Conservation (phyloP, 352 stramenopile genomes). For the Plasmopara viticola region DNA sequence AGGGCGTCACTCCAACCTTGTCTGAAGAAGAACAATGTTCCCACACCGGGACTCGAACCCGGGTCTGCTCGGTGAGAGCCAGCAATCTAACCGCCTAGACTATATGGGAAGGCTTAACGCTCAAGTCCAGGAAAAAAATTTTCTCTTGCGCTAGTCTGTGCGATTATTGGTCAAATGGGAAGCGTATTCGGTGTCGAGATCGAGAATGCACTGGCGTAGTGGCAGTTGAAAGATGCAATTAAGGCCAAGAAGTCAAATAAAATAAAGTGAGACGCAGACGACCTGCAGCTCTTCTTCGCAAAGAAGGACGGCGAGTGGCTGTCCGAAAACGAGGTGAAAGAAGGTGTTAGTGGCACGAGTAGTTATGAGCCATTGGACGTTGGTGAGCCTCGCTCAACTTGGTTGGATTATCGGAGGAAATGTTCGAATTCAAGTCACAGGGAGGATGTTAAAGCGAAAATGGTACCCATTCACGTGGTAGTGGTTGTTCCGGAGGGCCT, state of each 20-base stretch:
- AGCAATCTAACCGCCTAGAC: too few species aligned
- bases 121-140: too few species aligned
- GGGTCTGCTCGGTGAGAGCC: too few species aligned
- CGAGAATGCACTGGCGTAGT: too few species aligned
- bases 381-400: constrained; percentile 1
- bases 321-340: not conserved
- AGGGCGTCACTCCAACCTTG: too few species aligned
- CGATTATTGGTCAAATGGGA: not conserved
- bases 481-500: not conserved
- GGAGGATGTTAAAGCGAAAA: not conserved
- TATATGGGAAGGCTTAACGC: too few species aligned
- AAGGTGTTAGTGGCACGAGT: constrained; percentile 3
- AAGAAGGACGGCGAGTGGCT: not conserved
- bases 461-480: not conserved
- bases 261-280: not conserved
- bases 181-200: not conserved
- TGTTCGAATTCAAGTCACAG: not conserved
- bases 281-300: not conserved
- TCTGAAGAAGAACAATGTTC: too few species aligned
- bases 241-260: not conserved
- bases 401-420: constrained; percentile 1
- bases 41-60: too few species aligned
- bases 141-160: constrained; percentile 30
- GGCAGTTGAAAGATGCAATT: not conserved
- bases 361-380: constrained; percentile 2